Conservation (phyloP, 345 rosid genomes). For the Brassica incana region DNA sequence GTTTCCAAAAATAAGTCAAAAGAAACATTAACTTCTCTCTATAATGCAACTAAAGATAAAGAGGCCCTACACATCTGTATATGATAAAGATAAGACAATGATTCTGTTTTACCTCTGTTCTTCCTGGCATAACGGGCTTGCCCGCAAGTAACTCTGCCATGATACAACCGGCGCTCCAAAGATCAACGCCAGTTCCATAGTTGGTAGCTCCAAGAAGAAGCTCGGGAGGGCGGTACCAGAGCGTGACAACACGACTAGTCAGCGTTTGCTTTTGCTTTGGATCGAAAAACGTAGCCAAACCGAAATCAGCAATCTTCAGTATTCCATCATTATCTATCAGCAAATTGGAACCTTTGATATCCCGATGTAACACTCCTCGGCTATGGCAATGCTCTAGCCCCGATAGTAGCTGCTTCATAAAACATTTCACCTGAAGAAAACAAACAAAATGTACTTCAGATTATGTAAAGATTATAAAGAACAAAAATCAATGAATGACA, state of each 20-base stretch:
- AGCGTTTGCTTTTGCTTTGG: conserved; percentile 59
- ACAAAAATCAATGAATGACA: not conserved
- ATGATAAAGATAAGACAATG: not conserved
- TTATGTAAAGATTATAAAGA: not conserved
- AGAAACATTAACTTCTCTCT: conserved; percentile 5
- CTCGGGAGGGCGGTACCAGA: conserved; percentile 97
- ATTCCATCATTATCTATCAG: conserved; percentile 73
- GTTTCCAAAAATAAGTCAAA: conserved; percentile 5
- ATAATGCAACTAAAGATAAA: not conserved
- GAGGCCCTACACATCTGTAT: conserved; percentile 9
- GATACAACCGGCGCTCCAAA: conserved; percentile 96
- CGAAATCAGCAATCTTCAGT: conserved; percentile 92
- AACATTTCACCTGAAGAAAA: not conserved
- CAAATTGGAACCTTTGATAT: not conserved
- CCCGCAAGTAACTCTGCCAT: conserved; percentile 86
- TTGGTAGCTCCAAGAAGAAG: conserved; percentile 87
- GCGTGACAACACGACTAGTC: conserved; percentile 92
- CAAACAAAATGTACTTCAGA: not conserved
- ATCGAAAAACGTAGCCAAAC: conserved; percentile 74
- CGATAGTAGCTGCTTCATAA: not conserved
- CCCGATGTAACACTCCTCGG: not conserved
- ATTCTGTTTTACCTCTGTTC: conserved; percentile 70
- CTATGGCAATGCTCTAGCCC: not conserved
- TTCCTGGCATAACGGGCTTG: conserved; percentile 86
- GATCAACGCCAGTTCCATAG: conserved; percentile 75